Base-by-base conservation (phyloP, 345 rosid genomes). In the Excoecaria agallocha region DNA sequence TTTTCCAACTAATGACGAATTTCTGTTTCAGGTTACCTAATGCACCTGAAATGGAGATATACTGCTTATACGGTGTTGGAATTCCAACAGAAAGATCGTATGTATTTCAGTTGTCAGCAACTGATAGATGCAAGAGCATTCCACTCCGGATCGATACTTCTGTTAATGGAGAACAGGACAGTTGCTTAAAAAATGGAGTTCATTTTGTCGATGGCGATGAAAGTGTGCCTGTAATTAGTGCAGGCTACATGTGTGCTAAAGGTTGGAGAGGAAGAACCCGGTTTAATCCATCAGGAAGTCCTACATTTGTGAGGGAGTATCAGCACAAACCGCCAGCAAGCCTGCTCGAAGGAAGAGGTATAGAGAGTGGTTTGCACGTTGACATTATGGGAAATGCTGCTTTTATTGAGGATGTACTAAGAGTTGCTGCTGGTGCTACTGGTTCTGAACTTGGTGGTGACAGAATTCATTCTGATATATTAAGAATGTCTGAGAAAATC, bases 231-330 rank as follows among this genome's bases (percentile, higher is more conserved):
- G 91, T 87, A 19, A 46, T 85, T 25, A 90, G 95, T 60, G 83
- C 95, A 0, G 92, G 95, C 12, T 90, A 85, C 82, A 92, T 87
- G 95, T 90, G 92, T 11, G 91, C 89, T 3, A 89, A 82, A 73
- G 93, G 87, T 10, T 90, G 93, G 93, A 83, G 84, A 76, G 93
- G 97, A 10, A 87, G 76, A 77, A 86, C 93, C 7, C 81, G 90
- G 74, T 90, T 87, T 83, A 92, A 92, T 69, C 95, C 93, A 0
- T 85, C 90, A 0, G 91, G 93, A 22, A 81, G 70, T 49, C 69
- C 74, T 0, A 85, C 89, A 1, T 78, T 77, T 50, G 54, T 82
- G 7, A 79, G 91, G 75, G 97, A 92, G 78, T 89, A 84, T 64
- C 78, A 22, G 67, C 93, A 92, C 82, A 82, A 84, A 74, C 80